Percentiles rank a stretch among this genome's conserved stretches.
These are phyloP conservation scores for Vanilla planifolia DNA, from an alignment of 106 monocot genomes.

Conservation along the genomic window DNA sequence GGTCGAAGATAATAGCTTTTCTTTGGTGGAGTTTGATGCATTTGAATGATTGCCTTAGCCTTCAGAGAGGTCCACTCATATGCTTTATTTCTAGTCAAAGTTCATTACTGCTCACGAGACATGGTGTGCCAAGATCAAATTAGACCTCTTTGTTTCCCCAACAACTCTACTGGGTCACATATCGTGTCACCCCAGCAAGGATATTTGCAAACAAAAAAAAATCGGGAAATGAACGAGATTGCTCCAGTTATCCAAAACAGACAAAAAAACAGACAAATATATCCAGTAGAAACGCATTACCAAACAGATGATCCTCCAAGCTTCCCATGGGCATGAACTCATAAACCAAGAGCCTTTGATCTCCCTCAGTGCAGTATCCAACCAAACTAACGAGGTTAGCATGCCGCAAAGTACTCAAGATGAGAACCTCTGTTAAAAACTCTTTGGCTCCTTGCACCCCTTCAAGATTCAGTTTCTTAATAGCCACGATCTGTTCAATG, in stretches of 20 bases:
- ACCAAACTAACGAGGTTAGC: slow-evolving; percentile 60
- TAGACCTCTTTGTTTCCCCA: too few species aligned
- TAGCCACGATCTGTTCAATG: slow-evolving; percentile 51
- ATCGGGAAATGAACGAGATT: background rate
- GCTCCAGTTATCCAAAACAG: background rate
- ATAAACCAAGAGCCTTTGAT: slow-evolving; percentile 69
- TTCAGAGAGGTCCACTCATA: too few species aligned
- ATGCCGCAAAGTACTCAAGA: slow-evolving; percentile 63
- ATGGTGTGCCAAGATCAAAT: too few species aligned
- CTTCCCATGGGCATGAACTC: slow-evolving; percentile 90
- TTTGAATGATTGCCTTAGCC: too few species aligned
- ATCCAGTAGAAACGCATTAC: slow-evolving; percentile 18
- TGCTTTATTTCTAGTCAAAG: too few species aligned
- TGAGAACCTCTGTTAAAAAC: slow-evolving; percentile 74
- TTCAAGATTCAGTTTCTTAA: slow-evolving; percentile 71
- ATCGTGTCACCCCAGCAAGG: too few species aligned
- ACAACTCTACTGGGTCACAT: too few species aligned
- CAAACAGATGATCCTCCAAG: slow-evolving; percentile 77
- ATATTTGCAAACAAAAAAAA: background rate
- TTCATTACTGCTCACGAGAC: too few species aligned
- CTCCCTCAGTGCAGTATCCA: slow-evolving; percentile 79
- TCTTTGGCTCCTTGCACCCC: slow-evolving; percentile 76
- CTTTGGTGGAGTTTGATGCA: too few species aligned
- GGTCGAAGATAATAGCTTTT: too few species aligned
- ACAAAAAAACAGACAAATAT: too few species aligned